Conservation (phyloP, 179 eudicot species). For the Silene coronaria region DNA sequence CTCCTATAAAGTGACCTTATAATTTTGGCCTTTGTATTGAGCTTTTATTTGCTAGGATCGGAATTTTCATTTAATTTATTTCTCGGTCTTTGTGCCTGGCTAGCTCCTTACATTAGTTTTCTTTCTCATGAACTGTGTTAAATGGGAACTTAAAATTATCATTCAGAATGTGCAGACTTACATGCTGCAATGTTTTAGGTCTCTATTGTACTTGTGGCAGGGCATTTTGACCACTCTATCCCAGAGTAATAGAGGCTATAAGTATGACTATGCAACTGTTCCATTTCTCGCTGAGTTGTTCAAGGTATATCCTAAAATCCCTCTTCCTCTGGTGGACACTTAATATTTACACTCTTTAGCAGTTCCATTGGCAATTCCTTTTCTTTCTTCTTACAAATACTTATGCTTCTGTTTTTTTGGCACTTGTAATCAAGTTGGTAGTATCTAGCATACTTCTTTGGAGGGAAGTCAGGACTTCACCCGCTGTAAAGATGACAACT, state of each 20-base stretch:
- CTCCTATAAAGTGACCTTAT: too few relatives aligned
- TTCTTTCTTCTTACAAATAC: neutral
- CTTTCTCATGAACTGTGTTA: too few relatives aligned
- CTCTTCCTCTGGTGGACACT: neutral
- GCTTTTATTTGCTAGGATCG: neutral
- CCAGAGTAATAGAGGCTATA: slow-evolving; percentile 78
- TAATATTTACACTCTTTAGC: neutral
- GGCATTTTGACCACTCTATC: slow-evolving; percentile 86
- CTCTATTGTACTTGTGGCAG: slow-evolving; percentile 40
- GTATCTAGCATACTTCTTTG: slow-evolving; percentile 75
- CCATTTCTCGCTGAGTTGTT: slow-evolving; percentile 94
- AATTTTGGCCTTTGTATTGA: too few relatives aligned
- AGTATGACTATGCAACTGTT: slow-evolving; percentile 90
- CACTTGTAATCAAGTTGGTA: slow-evolving; percentile 42
- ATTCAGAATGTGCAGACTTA: too few relatives aligned
- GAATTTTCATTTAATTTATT: too few relatives aligned
- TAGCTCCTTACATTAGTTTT: too few relatives aligned
- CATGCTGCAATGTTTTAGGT: slow-evolving; percentile 7
- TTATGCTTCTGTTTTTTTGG: neutral
- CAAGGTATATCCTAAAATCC: slow-evolving; percentile 44
- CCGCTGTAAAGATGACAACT: slow-evolving; percentile 78
- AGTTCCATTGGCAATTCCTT: neutral
- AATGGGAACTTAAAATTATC: too few relatives aligned
- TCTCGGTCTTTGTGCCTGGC: too few relatives aligned
- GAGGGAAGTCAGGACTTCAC: slow-evolving; percentile 54